Evolutionary conservation across 2,329 filamentous ascomycete species (phyloP), one percentile per base, ranked within the genome.

Genomic region (Beauveria medogensis): DNA sequence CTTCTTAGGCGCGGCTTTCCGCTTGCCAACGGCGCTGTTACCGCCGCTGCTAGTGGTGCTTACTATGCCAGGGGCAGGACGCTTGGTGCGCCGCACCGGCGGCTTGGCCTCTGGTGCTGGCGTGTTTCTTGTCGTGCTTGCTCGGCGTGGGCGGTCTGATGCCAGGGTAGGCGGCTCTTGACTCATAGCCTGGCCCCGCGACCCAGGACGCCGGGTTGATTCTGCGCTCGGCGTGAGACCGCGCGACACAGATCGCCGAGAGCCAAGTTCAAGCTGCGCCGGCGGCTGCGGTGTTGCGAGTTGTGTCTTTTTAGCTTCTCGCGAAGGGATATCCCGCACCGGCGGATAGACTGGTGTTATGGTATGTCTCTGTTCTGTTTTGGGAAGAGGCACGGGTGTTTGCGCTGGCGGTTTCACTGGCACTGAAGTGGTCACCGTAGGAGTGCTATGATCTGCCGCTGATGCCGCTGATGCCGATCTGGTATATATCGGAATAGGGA

Each of bases 61-160:
- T 67, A 92, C 83, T 65, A 89, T 80, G 61, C 89, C 89, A 12
- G 89, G 89, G 34, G 87, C 88, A 51, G 89, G 89, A 61, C 86
- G 79, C 74, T 88, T 91, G 58, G 81, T 77, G 55, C 89, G 83
- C 68, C 85, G 83, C 66, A 75, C 78, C n/a, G 74, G 69, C 59
- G 74, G 75, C 60, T 75, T 75, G 52, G 70, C 63, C 64, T 82
- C 81, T 9, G 82, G 81, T 9, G 75, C 81, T 12, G 82, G 82
- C 1, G 82, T 85, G 67, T 81, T 83, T 62, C 81, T 77, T 59
- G 81, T 80, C 26, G 82, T 83, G 67, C 82, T 85, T 60, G 82
- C 69, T 61, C 82, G 80, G 55, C 82, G 79, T 63, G 81, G 75
- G 52, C 82, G 76, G 62, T 85, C 82, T 53, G 74, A 72, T 22